These are phyloP conservation scores for Zygoascus meyerae DNA, from an alignment of 1,139 yeast genomes.

Conservation along the genomic window DNA sequence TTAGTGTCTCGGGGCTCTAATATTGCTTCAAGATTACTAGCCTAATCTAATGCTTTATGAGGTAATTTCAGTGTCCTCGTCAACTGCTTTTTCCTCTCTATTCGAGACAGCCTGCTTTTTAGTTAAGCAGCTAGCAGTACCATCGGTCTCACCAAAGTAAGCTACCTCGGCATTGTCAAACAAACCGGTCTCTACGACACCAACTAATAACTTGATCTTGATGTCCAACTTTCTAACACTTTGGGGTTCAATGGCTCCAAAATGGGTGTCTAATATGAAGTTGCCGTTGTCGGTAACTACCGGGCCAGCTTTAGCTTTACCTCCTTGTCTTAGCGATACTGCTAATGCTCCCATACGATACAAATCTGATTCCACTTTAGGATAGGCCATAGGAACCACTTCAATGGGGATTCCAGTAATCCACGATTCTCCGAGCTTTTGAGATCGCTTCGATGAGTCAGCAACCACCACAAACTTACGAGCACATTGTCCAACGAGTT, in stretches of 20 bases:
- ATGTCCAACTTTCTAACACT: slow-evolving; percentile 47
- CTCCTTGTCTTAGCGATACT: slow-evolving; percentile 76
- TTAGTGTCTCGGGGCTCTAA: too few species aligned
- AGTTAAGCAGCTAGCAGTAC: slow-evolving; percentile 42
- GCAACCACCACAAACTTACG: slow-evolving; percentile 81
- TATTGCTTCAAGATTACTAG: too few species aligned
- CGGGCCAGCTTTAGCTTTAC: slow-evolving; percentile 93
- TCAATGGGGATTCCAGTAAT: slow-evolving; percentile 91
- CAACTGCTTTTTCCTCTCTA: too few species aligned
- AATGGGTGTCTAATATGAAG: slow-evolving; percentile 88
- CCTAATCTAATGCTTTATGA: too few species aligned
- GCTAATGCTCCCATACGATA: slow-evolving; percentile 56
- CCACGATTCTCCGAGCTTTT: slow-evolving; percentile 72
- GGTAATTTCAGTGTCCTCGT: too few species aligned
- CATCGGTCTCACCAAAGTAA: slow-evolving; percentile 81
- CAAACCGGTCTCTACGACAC: slow-evolving; percentile 96
- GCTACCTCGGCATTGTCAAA: slow-evolving; percentile 73
- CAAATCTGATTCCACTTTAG: slow-evolving; percentile 64
- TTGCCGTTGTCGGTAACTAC: slow-evolving; percentile 96
- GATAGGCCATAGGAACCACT: slow-evolving; percentile 84
- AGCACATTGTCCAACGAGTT: slow-evolving; percentile 82
- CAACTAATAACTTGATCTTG: slow-evolving; percentile 69
- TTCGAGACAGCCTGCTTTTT: background rate
- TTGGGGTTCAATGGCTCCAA: slow-evolving; percentile 69
- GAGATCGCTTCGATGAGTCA: slow-evolving; percentile 77